Percentiles rank a stretch among this genome's conserved stretches.
Conservation (phyloP, 768 basidiomycete species). For the Kwoniella newhampshirensis region DNA sequence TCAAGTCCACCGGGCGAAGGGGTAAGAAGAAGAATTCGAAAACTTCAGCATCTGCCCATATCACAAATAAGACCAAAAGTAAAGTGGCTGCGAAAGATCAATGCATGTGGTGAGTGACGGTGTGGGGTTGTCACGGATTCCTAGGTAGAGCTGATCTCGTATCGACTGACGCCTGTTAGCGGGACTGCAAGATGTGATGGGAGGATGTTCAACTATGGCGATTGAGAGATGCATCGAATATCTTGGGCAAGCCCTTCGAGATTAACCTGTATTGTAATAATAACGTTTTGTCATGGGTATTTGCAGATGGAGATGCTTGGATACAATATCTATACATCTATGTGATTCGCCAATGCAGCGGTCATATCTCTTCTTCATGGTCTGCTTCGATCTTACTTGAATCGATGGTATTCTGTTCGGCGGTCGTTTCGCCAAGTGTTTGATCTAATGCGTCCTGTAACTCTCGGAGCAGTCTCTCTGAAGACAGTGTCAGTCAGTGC, state of each 20-base stretch:
- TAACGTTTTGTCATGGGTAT: too few relatives aligned
- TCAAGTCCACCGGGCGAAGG: conserved; percentile 7
- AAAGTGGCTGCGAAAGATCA: conserved; percentile 21
- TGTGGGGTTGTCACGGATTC: not conserved
- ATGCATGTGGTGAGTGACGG: conserved; percentile 18
- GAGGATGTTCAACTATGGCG: conserved; percentile 31
- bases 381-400: too few relatives aligned
- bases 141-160: not conserved
- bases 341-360: too few relatives aligned
- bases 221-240: not conserved
- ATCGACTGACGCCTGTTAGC: conserved; percentile 11
- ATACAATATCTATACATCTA: too few relatives aligned
- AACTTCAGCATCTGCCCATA: conserved; percentile 21
- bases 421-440: conserved; percentile 9
- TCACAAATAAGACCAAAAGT: conserved; percentile 12
- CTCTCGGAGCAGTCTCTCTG: conserved; percentile 26
- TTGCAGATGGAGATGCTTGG: too few relatives aligned
- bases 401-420: not conserved
- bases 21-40: conserved; percentile 16
- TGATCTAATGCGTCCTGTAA: conserved; percentile 21
- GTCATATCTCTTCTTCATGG: too few relatives aligned
- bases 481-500: not conserved
- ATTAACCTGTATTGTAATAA: too few relatives aligned
- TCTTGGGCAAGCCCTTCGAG: too few relatives aligned
- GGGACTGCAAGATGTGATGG: conserved; percentile 37